A percentile compares a stretch with the other conserved stretches of the same genome.
Conservation (phyloP, 2,329 filamentous ascomycete species). For the Pseudopithomyces chartarum region DNA sequence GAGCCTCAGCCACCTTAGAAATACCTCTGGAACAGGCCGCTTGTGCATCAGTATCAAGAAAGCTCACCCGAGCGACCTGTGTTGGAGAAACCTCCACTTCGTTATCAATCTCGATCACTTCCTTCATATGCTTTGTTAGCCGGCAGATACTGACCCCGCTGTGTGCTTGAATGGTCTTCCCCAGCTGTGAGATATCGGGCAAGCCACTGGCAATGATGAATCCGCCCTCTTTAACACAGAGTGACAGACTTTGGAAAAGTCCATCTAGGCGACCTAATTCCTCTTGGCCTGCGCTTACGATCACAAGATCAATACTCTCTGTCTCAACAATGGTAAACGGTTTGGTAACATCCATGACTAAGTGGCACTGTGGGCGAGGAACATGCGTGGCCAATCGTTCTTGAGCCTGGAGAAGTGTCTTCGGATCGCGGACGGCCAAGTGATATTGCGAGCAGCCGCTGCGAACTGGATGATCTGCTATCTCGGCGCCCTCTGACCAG, state of each 20-base stretch:
- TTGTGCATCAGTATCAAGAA: not conserved
- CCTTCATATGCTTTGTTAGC: not conserved
- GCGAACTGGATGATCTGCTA: not conserved
- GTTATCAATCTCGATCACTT: not conserved
- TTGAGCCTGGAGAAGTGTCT: slow-evolving; percentile 15
- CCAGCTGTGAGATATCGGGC: not conserved
- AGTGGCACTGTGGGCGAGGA: not conserved
- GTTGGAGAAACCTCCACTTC: not conserved
- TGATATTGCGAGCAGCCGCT: not conserved
- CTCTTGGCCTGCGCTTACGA: not conserved
- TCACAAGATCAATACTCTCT: slow-evolving; percentile 19
- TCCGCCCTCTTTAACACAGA: slow-evolving; percentile 1
- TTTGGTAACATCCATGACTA: slow-evolving; percentile 4
- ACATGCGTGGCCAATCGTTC: not conserved
- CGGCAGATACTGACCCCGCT: not conserved
- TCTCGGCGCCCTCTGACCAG: not conserved
- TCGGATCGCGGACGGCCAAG: not conserved
- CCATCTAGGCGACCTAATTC: not conserved
- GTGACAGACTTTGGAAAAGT: not conserved
- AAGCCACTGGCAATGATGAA: slow-evolving; percentile 4
- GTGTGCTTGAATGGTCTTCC: not conserved
- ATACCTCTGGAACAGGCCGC: not conserved
- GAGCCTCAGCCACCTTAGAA: not conserved
- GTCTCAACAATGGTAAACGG: not conserved
- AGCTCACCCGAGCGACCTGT: not conserved